Percentiles rank a stretch among this genome's conserved stretches.
Evolutionary conservation across 2,329 filamentous ascomycete genomes (phyloP).

Genomic region (Fusarium luffae): DNA sequence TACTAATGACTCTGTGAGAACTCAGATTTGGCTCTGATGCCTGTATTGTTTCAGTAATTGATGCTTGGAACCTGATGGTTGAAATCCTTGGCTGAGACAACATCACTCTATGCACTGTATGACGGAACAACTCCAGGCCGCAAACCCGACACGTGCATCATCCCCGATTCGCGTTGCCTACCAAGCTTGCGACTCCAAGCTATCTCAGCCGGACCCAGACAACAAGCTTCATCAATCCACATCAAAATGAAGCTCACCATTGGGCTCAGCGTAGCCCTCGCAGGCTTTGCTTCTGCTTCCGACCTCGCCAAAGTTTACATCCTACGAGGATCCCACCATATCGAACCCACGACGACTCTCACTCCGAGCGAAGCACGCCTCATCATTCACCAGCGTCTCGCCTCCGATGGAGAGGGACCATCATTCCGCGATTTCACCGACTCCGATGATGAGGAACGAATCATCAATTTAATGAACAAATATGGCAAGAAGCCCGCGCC

Average conservation of each 20-base stretch:
- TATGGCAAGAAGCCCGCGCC: constrained; percentile 65
- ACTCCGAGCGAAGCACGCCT: constrained; percentile 66
- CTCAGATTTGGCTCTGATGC: background rate
- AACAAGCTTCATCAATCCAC: constrained; percentile 49
- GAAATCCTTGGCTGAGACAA: background rate
- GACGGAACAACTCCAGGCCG: constrained; percentile 48
- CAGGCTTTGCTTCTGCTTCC: constrained; percentile 54
- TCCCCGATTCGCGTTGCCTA: constrained; percentile 37
- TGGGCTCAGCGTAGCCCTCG: constrained; percentile 54
- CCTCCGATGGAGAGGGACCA: constrained; percentile 59
- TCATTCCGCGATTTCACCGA: constrained; percentile 59
- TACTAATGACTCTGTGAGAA: too few relatives aligned
- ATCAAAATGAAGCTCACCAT: constrained; percentile 57
- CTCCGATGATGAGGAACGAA: constrained; percentile 56
- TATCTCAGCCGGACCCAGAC: constrained; percentile 43
- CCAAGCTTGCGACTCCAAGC: constrained; percentile 50
- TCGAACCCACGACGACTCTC: constrained; percentile 54
- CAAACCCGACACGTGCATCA: constrained; percentile 46
- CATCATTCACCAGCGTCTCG: constrained; percentile 68
- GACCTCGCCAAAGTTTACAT: constrained; percentile 66
- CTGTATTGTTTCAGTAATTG: background rate
- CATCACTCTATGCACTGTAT: constrained; percentile 34
- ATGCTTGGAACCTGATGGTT: background rate
- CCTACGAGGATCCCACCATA: constrained; percentile 52
- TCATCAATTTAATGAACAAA: constrained; percentile 67